Evolutionary conservation across 176 grass and related monocot species (phyloP).

Genomic region (Phyllostachys edulis): DNA sequence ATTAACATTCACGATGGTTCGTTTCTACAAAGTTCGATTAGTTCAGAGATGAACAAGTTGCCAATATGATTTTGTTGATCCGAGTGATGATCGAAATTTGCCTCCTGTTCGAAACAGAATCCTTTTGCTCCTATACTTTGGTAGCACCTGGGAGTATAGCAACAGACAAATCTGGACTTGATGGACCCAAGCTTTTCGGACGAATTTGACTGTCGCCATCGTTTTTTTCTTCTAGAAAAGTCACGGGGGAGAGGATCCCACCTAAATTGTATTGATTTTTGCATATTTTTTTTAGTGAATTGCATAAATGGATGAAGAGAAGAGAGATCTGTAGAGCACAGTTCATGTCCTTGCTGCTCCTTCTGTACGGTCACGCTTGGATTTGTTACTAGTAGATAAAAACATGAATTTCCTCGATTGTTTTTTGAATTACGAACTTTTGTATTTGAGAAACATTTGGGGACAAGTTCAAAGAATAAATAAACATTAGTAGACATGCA

Average conservation of each 20-base stretch:
- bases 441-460: not conserved
- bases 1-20: too few species aligned
- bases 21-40: too few species aligned
- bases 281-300: too few species aligned
- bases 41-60: too few species aligned
- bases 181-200: not conserved
- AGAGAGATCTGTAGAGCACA: too few species aligned
- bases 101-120: too few species aligned
- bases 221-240: not conserved
- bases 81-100: too few species aligned
- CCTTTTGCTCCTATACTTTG: too few species aligned
- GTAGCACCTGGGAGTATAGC: not conserved
- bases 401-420: not conserved
- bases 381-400: not conserved
- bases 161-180: constrained; percentile 4
- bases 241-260: too few species aligned
- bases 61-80: too few species aligned
- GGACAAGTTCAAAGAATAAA: not conserved
- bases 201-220: not conserved
- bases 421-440: not conserved
- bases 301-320: too few species aligned
- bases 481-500: not conserved
- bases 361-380: not conserved
- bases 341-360: not conserved
- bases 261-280: too few species aligned